These are phyloP conservation scores for Brachypodium distachyon DNA, from an alignment of 202 grass and related monocot genomes.

Conservation along the genomic window DNA sequence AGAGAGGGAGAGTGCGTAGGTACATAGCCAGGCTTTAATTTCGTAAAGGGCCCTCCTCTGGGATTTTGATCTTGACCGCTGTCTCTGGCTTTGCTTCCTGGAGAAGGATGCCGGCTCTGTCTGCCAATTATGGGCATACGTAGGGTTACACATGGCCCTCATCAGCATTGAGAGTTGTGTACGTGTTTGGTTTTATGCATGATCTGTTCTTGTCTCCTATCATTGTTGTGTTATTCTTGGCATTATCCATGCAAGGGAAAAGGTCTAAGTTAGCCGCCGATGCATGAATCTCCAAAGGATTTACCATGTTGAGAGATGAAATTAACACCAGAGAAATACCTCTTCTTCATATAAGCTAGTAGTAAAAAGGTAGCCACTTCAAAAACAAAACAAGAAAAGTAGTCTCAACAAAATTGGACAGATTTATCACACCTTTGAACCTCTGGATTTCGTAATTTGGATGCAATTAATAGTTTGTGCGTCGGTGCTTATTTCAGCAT, in stretches of 20 bases:
- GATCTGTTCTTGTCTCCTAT: slow-evolving; percentile 30
- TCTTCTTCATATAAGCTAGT: too few relatives aligned
- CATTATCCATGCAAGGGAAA: slow-evolving; percentile 8
- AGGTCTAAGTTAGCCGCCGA: neutral
- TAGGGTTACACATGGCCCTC: slow-evolving; percentile 8
- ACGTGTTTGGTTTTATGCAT: slow-evolving; percentile 31
- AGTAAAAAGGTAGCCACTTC: too few relatives aligned
- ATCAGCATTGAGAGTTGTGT: neutral
- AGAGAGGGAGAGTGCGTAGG: neutral
- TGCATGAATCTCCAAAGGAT: neutral
- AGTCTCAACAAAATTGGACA: too few relatives aligned
- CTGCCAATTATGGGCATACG: slow-evolving; percentile 45
- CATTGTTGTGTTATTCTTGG: slow-evolving; percentile 11
- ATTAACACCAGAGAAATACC: neutral
- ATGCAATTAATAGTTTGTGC: too few relatives aligned
- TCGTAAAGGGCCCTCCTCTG: slow-evolving; percentile 1
- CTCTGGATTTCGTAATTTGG: too few relatives aligned
- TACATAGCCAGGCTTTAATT: slow-evolving; percentile 1
- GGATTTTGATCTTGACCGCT: slow-evolving; percentile 30
- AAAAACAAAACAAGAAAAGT: too few relatives aligned
- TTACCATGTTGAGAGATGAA: neutral
- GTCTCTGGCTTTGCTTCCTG: slow-evolving; percentile 44
- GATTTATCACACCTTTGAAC: too few relatives aligned
- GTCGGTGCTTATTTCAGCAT: too few relatives aligned
- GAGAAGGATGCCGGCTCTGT: slow-evolving; percentile 47